Conservation (phyloP, 331 rosid species). For the Dryas integrifolia region DNA sequence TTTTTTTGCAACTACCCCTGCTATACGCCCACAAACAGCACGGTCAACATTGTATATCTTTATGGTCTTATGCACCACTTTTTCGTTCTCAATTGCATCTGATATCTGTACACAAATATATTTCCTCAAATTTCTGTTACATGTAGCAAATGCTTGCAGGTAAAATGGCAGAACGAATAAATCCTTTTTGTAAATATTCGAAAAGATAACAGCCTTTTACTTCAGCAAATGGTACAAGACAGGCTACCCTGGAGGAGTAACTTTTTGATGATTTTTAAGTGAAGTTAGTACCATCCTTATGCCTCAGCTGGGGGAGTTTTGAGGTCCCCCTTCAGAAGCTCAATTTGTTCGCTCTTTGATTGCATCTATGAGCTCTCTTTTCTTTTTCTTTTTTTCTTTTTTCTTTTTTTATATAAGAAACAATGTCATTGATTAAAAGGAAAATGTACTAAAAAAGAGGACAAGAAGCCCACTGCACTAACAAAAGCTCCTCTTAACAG, state of each 20-base stretch:
- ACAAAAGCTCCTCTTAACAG: no score
- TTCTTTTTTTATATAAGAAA: not conserved
- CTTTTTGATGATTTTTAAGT: not conserved
- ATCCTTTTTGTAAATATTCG: not conserved
- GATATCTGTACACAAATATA: constrained; percentile 52
- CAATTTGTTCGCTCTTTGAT: not conserved
- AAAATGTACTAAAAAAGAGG: no score
- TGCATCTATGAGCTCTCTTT: not conserved
- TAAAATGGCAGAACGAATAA: not conserved
- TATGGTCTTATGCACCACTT: constrained; percentile 59
- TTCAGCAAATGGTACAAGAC: constrained; percentile 16
- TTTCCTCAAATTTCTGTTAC: not conserved
- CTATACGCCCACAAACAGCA: constrained; percentile 89
- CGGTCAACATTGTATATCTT: constrained; percentile 82
- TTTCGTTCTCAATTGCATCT: constrained; percentile 87
- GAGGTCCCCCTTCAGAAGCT: not conserved
- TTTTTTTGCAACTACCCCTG: constrained; percentile 90
- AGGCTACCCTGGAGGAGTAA: not conserved
- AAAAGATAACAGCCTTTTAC: not conserved
- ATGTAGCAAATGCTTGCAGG: not conserved
- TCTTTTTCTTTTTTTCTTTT: not conserved
- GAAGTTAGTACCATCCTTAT: not conserved
- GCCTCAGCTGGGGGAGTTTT: not conserved
- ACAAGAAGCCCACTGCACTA: no score
- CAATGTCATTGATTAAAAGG: no score